Evolutionary conservation across 1,284 basidiomycete species (phyloP).

Genomic region (Cryptococcus sp.): DNA sequence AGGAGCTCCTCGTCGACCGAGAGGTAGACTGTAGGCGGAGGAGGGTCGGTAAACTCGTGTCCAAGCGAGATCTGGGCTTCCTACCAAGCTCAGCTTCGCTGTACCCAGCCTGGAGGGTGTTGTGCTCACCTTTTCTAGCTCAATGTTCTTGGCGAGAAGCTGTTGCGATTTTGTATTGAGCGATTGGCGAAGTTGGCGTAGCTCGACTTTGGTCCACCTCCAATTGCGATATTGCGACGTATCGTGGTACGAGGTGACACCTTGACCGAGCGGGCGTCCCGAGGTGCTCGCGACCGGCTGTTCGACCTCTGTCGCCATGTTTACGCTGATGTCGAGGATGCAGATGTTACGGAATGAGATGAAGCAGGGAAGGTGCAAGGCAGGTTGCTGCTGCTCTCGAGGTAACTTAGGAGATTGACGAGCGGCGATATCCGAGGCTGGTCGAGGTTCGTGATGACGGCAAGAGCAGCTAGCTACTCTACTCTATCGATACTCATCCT

Average conservation of each 20-base stretch:
- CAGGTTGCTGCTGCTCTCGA: background rate
- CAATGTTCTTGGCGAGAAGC: conserved; percentile 67
- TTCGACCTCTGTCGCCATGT: background rate
- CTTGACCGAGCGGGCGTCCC: conserved; percentile 7
- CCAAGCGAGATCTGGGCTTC: conserved; percentile 28
- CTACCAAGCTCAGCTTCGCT: conserved; percentile 15
- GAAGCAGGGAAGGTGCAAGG: no score
- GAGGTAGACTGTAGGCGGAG: conserved; percentile 55
- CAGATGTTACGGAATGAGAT: no score
- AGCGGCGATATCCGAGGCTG: no score
- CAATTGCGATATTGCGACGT: conserved; percentile 83
- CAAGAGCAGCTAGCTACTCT: no score
- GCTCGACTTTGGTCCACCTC: conserved; percentile 68
- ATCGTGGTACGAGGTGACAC: conserved; percentile 60
- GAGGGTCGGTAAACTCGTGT: conserved; percentile 23
- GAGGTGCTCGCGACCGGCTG: conserved; percentile 1
- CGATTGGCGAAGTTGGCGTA: conserved; percentile 56
- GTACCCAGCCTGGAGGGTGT: background rate
- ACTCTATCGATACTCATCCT: background rate
- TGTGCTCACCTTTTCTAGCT: conserved; percentile 64
- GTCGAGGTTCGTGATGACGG: no score
- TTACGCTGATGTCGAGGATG: background rate
- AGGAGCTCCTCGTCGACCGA: conserved; percentile 76
- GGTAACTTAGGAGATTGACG: no score
- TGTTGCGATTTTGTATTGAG: conserved; percentile 70